A percentile compares a stretch with the other conserved stretches of the same genome.
These are phyloP conservation scores for Cyclostephanos tholiformis DNA, from an alignment of 108 stramenopile species.

Conservation along the genomic window DNA sequence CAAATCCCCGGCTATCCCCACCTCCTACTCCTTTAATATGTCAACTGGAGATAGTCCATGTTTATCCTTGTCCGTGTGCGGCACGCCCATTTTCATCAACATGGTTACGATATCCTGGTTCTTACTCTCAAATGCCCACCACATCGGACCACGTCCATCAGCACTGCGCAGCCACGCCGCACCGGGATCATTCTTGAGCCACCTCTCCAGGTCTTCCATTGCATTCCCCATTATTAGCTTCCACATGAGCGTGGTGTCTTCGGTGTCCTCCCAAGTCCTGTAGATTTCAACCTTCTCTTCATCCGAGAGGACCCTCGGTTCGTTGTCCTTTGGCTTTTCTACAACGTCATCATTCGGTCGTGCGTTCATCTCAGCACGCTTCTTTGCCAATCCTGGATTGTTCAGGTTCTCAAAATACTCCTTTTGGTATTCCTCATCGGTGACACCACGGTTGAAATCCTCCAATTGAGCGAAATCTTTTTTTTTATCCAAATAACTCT, in stretches of 20 bases:
- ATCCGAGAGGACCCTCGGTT: constrained; percentile 36
- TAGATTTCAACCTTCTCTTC: constrained; percentile 66
- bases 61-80: constrained; percentile 78
- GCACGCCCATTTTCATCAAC: constrained; percentile 81
- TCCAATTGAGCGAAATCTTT: constrained; percentile 92
- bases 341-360: constrained; percentile 17
- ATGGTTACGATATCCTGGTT: constrained; percentile 80
- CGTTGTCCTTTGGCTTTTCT: constrained; percentile 15
- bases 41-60: constrained; percentile 80
- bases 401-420: constrained; percentile 86
- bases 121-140: constrained; percentile 89
- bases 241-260: constrained; percentile 89
- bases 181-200: constrained; percentile 76
- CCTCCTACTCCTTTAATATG: constrained; percentile 57
- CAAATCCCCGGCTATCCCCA: neutral
- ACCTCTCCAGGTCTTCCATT: constrained; percentile 64
- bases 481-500: constrained; percentile 68
- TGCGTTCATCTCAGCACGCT: constrained; percentile 53
- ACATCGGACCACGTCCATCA: constrained; percentile 90
- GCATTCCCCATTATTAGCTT: constrained; percentile 62
- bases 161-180: constrained; percentile 78
- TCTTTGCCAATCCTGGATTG: constrained; percentile 63
- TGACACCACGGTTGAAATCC: constrained; percentile 86
- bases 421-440: constrained; percentile 85
- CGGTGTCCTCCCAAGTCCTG: constrained; percentile 85